Percentiles rank a stretch among this genome's conserved stretches.
Evolutionary conservation across 441 rosid species (phyloP).

Genomic region (Aquilaria agallochum): DNA sequence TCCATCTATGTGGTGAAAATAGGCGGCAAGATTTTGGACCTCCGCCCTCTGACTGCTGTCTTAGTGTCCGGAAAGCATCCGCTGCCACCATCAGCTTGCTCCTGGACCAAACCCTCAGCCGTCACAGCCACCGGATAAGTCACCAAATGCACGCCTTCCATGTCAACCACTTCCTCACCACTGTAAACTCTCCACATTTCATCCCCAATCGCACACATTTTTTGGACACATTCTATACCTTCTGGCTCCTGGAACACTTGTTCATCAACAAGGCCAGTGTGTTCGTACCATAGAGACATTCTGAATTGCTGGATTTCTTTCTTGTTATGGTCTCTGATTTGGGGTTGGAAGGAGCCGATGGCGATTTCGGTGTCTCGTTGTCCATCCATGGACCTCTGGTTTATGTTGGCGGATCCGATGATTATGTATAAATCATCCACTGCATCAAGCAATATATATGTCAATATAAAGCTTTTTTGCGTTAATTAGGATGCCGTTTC

Average conservation of each 20-base stretch:
- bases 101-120: conserved; percentile 50
- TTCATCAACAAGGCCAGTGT: conserved; percentile 40
- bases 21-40: conserved; percentile 66
- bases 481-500: too few species aligned
- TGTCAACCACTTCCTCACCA: conserved; percentile 57
- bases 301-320: conserved; percentile 48
- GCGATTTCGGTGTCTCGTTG: conserved; percentile 87
- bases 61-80: conserved; percentile 76
- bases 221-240: conserved; percentile 50
- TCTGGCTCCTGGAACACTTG: conserved; percentile 37
- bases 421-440: conserved; percentile 70
- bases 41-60: conserved; percentile 59
- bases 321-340: conserved; percentile 7
- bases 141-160: conserved; percentile 73
- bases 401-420: conserved; percentile 83
- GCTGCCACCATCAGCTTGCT: conserved; percentile 26
- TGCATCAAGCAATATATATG: conserved; percentile 12
- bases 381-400: conserved; percentile 93
- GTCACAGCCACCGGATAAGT: conserved; percentile 57
- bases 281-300: conserved; percentile 76
- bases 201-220: conserved; percentile 48
- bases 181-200: conserved; percentile 69
- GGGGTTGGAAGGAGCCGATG: conserved; percentile 63
- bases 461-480: too few species aligned
- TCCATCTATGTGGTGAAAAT: conserved; percentile 46